A percentile compares a stretch with the other conserved stretches of the same genome.
phyloP scores from a whole-genome alignment of 495 filamentous ascomycete genomes.

The Penicillium coprophilum region DNA sequence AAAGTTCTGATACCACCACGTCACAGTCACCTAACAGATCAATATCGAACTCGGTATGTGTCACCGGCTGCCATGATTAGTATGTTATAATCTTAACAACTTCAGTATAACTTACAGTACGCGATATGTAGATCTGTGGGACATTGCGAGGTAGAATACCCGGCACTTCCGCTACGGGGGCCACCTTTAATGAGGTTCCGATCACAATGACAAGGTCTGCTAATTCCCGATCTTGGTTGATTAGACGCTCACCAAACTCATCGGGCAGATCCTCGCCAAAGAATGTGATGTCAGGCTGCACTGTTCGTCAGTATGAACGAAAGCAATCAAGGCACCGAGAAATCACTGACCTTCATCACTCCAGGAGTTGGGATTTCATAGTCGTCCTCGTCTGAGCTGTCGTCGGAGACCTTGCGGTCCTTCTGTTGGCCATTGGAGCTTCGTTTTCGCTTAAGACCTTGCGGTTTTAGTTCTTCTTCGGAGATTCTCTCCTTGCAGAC shows the following conservation, averaged over 20 bases:
- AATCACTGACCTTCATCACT: slow-evolving; percentile 75
- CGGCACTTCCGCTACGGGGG: slow-evolving; percentile 89
- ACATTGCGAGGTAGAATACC: slow-evolving; percentile 72
- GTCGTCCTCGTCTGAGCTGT: slow-evolving; percentile 71
- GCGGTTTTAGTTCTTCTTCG: slow-evolving; percentile 41
- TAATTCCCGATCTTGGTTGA: slow-evolving; percentile 71
- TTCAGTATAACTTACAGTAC: slow-evolving; percentile 55
- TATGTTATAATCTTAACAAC: slow-evolving; percentile 1
- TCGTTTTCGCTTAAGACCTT: slow-evolving; percentile 73
- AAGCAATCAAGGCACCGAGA: background rate
- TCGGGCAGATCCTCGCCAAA: slow-evolving; percentile 75
- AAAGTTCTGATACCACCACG: slow-evolving; percentile 84
- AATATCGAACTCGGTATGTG: slow-evolving; percentile 91
- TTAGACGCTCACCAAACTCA: slow-evolving; percentile 76
- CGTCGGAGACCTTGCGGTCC: slow-evolving; percentile 53
- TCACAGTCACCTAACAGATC: slow-evolving; percentile 94
- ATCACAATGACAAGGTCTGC: slow-evolving; percentile 96
- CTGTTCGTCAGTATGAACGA: slow-evolving; percentile 5
- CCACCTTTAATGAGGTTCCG: slow-evolving; percentile 93
- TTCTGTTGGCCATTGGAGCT: slow-evolving; percentile 58
- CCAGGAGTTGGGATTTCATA: slow-evolving; percentile 71
- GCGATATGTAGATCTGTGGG: slow-evolving; percentile 92
- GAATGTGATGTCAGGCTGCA: slow-evolving; percentile 89
- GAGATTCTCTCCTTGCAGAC: slow-evolving; percentile 41
- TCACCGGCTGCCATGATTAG: slow-evolving; percentile 58